phyloP scores from a whole-genome alignment of 495 filamentous ascomycete genomes.

The Platismatia glauca region DNA sequence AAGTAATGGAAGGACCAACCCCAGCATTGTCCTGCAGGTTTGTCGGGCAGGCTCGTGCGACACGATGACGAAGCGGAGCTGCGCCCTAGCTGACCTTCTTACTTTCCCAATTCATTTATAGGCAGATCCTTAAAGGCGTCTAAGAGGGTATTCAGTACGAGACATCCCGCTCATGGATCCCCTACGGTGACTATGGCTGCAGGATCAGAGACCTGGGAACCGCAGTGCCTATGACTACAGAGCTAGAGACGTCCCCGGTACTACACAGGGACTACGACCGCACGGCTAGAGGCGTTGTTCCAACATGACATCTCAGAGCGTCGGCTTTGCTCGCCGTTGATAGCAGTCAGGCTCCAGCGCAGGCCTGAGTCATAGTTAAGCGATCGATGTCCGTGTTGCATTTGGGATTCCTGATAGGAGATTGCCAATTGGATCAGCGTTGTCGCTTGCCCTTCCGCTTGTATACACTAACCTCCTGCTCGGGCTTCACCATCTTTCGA shows the following conservation, averaged over 20 bases:
- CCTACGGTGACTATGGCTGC: background rate
- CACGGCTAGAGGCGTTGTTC: background rate
- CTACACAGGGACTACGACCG: too few relatives aligned
- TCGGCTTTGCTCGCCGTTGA: background rate
- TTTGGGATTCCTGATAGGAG: slow-evolving; percentile 7
- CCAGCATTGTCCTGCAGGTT: too few relatives aligned
- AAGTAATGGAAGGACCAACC: background rate
- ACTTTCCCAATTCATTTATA: background rate
- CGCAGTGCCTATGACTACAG: background rate
- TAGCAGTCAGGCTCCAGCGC: background rate
- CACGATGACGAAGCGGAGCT: background rate
- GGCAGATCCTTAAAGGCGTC: background rate
- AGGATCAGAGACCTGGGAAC: background rate
- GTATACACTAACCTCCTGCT: background rate
- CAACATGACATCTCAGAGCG: background rate
- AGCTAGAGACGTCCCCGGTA: background rate
- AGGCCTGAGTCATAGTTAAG: too few relatives aligned
- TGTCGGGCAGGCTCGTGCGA: background rate
- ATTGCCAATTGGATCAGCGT: background rate
- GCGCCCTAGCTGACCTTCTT: background rate
- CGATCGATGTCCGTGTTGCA: too few relatives aligned
- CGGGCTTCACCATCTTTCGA: slow-evolving; percentile 33
- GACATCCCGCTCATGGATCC: background rate
- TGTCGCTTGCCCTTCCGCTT: background rate
- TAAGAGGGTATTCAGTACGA: background rate